Percentiles rank a stretch among this genome's conserved stretches.
Conservation (phyloP, 192 early-diverging fungal genomes). For the Podila epicladia region DNA sequence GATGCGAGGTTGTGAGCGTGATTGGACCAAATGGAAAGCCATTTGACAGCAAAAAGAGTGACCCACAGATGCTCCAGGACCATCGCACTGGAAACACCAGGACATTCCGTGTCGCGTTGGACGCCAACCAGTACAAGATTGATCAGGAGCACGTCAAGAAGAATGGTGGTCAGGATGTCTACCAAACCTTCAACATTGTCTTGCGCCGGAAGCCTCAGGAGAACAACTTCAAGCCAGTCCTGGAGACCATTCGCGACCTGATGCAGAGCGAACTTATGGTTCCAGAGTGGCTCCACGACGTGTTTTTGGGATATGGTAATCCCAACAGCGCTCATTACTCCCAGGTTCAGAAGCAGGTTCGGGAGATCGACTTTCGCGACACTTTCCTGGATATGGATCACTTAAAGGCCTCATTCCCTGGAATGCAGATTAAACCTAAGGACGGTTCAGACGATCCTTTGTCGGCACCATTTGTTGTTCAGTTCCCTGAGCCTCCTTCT, state of each 20-base stretch:
- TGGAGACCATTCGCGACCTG: constrained; percentile 91
- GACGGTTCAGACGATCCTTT: constrained; percentile 43
- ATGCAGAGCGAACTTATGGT: constrained; percentile 85
- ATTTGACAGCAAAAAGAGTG: constrained; percentile 44
- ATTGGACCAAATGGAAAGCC: constrained; percentile 77
- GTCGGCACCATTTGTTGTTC: constrained; percentile 79
- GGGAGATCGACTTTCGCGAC: constrained; percentile 83
- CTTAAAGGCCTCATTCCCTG: constrained; percentile 72
- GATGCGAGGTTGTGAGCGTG: constrained; percentile 84
- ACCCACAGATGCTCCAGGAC: constrained; percentile 49
- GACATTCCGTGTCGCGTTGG: constrained; percentile 81
- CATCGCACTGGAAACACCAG: constrained; percentile 59
- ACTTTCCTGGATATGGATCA: constrained; percentile 90
- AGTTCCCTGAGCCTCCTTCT: constrained; percentile 64
- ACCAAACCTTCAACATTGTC: constrained; percentile 89
- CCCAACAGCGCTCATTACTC: constrained; percentile 79
- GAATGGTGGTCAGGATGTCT: constrained; percentile 71
- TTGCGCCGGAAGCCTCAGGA: constrained; percentile 88
- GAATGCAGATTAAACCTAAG: constrained; percentile 53
- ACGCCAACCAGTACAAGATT: constrained; percentile 86
- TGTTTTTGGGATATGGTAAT: constrained; percentile 97
- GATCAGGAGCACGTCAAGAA: constrained; percentile 62
- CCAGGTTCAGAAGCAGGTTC: constrained; percentile 61
- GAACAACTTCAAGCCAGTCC: constrained; percentile 93
- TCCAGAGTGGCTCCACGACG: constrained; percentile 91